phyloP scores from a whole-genome alignment of 2,329 filamentous ascomycete species.

The Teratosphaeria epicoccoides region DNA sequence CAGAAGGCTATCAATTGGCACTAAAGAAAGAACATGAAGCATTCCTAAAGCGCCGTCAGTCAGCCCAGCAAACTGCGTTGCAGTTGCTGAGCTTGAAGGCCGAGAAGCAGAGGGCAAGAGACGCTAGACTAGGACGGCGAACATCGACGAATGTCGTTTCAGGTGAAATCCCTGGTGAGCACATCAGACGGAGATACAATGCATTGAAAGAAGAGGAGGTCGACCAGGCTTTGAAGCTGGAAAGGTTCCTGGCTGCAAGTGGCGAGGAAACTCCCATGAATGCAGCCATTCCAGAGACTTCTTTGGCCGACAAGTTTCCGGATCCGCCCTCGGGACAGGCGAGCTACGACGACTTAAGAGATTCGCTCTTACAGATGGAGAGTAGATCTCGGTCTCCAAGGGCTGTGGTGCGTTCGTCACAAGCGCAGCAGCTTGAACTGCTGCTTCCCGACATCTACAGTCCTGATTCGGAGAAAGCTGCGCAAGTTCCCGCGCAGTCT shows the following conservation, averaged over 20 bases:
- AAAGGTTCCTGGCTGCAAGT: conserved; percentile 18
- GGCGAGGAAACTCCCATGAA: conserved; percentile 3
- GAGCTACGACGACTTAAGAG: neutral
- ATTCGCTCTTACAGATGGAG: neutral
- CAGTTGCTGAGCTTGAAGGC: conserved; percentile 14
- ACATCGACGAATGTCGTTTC: neutral
- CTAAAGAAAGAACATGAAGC: conserved; percentile 25
- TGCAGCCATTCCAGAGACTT: conserved; percentile 5
- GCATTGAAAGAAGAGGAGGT: conserved; percentile 20
- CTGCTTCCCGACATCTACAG: conserved; percentile 5
- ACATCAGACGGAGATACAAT: conserved; percentile 15
- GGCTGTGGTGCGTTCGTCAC: neutral
- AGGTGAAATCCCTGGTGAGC: neutral
- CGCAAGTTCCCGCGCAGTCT: neutral
- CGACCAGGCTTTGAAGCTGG: conserved; percentile 19
- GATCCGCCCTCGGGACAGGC: conserved; percentile 1
- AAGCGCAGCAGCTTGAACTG: conserved; percentile 5
- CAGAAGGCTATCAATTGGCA: conserved; percentile 28
- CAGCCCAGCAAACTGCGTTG: conserved; percentile 14
- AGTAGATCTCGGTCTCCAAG: neutral
- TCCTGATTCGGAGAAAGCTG: neutral
- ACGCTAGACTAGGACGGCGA: neutral
- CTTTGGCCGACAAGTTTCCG: conserved; percentile 4
- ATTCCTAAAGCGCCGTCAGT: conserved; percentile 11
- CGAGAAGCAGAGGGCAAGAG: conserved; percentile 7